Base-by-base conservation (phyloP, 176 grass and related monocot genomes). In the Saccharum officinarum region DNA sequence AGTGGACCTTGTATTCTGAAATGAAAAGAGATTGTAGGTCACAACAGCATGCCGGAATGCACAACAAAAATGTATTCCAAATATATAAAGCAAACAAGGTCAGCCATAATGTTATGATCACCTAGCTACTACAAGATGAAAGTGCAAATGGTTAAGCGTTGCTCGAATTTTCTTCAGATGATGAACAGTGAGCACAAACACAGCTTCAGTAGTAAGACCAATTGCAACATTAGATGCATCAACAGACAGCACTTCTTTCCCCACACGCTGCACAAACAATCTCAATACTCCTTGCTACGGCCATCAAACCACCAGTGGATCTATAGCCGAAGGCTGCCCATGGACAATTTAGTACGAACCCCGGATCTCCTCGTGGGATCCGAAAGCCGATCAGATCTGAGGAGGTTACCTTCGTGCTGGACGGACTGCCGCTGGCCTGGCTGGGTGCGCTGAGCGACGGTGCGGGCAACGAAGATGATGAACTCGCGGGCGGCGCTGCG, bases 1-100 rank as follows among this genome's bases (percentile, higher is more conserved):
- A 91, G 31, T 97, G 95, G 38, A 95, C 95, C 82, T 93, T 93
- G 82, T 97, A 97, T 87, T 95, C 95, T 98, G 71, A 33, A 50
- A 85, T 65, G 52, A 90, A 69, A 68, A 57, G 55, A 46, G 3
- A 80, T 14, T 6, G 37, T 46, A 31, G 23, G 33, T 76, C 57
- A 17, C 2, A 85, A 26, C 28, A 69, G 26, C 30, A 67, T n/a
- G 36, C 37, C 34, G 8, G 75, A 50, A 42, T 30, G 44, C 11
- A 79, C 39, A 41, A 73, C 60, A 34, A 67, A 31, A 78, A 76
- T 44, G 50, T 33, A n/a, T 20, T 65, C 31, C 14, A 46, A 15
- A 23, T 79, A 5, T 15, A 10, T 16, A 10, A 72, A 39, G 16
- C n/a, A 38, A 69, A 41, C 3, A 87, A 18, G 10, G 42, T 46